Conservation (phyloP, 2,329 filamentous ascomycete species). For the Colletotrichum orbiculare region DNA sequence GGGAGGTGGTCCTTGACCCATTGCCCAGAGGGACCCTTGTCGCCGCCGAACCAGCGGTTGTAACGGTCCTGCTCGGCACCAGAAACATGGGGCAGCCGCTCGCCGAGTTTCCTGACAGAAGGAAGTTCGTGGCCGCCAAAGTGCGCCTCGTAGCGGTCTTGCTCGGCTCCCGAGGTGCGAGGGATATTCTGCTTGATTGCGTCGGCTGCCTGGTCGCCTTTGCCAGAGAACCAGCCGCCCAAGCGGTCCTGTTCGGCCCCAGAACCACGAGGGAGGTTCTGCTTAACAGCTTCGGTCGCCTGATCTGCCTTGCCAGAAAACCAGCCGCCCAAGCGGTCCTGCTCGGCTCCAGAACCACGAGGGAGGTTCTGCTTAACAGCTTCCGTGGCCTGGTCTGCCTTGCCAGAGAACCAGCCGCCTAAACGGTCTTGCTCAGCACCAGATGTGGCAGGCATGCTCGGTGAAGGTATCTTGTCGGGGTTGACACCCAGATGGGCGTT, state of each 20-base stretch:
- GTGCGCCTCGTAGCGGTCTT: slow-evolving; percentile 40
- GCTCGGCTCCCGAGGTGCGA: slow-evolving; percentile 38
- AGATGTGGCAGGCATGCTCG: slow-evolving; percentile 29
- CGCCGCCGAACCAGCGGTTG: slow-evolving; percentile 36
- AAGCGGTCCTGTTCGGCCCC: slow-evolving; percentile 32
- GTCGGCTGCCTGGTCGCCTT: slow-evolving; percentile 23
- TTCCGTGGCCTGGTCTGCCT: not conserved
- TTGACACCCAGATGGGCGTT: slow-evolving; percentile 34
- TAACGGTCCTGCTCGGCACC: slow-evolving; percentile 39
- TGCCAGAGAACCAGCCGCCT: slow-evolving; percentile 38
- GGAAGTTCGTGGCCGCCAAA: slow-evolving; percentile 38
- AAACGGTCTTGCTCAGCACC: slow-evolving; percentile 32
- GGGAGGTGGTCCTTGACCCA: slow-evolving; percentile 29
- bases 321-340: slow-evolving; percentile 36
- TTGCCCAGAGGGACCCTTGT: slow-evolving; percentile 20
- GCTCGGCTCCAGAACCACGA: slow-evolving; percentile 24
- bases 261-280: slow-evolving; percentile 15
- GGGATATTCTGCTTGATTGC: slow-evolving; percentile 29
- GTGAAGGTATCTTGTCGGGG: slow-evolving; percentile 24
- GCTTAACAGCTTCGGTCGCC: too few relatives aligned
- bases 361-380: slow-evolving; percentile 1
- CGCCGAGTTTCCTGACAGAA: slow-evolving; percentile 9
- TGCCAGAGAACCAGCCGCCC: slow-evolving; percentile 30
- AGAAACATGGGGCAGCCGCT: slow-evolving; percentile 27
- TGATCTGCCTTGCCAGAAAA: slow-evolving; percentile 33